These are phyloP conservation scores for Daphne laureola DNA, from an alignment of 441 rosid species.

Conservation along the genomic window DNA sequence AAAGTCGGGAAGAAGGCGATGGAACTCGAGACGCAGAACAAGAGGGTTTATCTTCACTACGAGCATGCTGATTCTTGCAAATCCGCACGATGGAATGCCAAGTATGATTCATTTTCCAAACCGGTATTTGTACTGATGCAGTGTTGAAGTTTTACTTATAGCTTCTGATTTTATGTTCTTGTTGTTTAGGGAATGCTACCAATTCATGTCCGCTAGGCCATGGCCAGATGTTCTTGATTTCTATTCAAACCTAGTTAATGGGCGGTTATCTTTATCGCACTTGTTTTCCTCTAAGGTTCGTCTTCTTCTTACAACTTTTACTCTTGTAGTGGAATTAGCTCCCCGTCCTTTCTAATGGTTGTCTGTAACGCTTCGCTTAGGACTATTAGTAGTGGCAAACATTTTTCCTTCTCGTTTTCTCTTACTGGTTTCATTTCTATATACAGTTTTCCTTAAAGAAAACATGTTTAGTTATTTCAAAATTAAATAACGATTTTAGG, in stretches of 20 bases:
- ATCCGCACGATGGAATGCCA: conserved; percentile 64
- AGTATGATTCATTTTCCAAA: conserved; percentile 19
- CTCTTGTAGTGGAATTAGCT: background rate
- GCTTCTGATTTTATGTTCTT: background rate
- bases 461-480: too few relatives aligned
- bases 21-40: conserved; percentile 5
- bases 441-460: too few relatives aligned
- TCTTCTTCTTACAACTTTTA: background rate
- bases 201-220: conserved; percentile 66
- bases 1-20: background rate
- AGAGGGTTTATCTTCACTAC: conserved; percentile 44
- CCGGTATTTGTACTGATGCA: background rate
- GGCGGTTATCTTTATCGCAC: conserved; percentile 27
- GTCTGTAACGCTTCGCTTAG: too few relatives aligned
- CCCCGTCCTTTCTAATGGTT: too few relatives aligned
- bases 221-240: conserved; percentile 69
- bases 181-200: conserved; percentile 48
- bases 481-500: too few relatives aligned
- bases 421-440: too few relatives aligned
- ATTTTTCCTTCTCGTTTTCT: too few relatives aligned
- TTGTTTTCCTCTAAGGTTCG: conserved; percentile 45
- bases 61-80: conserved; percentile 68
- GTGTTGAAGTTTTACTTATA: background rate
- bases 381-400: too few relatives aligned
- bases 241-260: conserved; percentile 53